phyloP scores from a whole-genome alignment of 2,329 filamentous ascomycete species.

The Daldinia sp. region DNA sequence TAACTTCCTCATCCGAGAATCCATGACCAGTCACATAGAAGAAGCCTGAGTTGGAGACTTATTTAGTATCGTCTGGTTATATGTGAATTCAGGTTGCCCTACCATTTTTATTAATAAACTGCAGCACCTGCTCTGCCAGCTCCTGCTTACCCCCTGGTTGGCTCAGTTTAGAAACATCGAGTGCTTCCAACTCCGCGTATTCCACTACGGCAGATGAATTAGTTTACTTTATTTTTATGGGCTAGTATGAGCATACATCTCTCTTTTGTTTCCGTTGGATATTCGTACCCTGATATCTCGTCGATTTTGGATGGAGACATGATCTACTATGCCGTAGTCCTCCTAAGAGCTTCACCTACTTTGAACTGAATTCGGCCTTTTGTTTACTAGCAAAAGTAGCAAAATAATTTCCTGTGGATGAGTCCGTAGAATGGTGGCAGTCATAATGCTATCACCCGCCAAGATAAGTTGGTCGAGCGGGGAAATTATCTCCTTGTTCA shows the following conservation, averaged over 20 bases:
- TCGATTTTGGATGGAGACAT: conserved; percentile 24
- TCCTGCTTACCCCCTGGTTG: conserved; percentile 36
- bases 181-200: conserved; percentile 39
- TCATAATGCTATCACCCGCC: too few relatives aligned
- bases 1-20: conserved; percentile 31
- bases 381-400: too few relatives aligned
- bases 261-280: conserved; percentile 35
- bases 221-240: neutral
- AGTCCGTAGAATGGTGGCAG: too few relatives aligned
- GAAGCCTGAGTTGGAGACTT: conserved; percentile 28
- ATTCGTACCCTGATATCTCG: conserved; percentile 27
- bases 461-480: conserved; percentile 8
- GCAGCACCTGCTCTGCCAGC: conserved; percentile 37
- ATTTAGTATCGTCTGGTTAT: neutral
- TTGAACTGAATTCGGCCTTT: too few relatives aligned
- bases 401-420: too few relatives aligned
- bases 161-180: conserved; percentile 39
- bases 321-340: neutral
- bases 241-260: conserved; percentile 14
- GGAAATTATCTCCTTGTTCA: conserved; percentile 15
- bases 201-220: conserved; percentile 22
- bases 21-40: conserved; percentile 40
- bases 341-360: too few relatives aligned
- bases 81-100: neutral
- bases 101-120: conserved; percentile 42